Evolutionary conservation across 192 early-diverging fungal species (phyloP), one percentile per base, ranked within the genome.

Genomic region (Backusella circina): DNA sequence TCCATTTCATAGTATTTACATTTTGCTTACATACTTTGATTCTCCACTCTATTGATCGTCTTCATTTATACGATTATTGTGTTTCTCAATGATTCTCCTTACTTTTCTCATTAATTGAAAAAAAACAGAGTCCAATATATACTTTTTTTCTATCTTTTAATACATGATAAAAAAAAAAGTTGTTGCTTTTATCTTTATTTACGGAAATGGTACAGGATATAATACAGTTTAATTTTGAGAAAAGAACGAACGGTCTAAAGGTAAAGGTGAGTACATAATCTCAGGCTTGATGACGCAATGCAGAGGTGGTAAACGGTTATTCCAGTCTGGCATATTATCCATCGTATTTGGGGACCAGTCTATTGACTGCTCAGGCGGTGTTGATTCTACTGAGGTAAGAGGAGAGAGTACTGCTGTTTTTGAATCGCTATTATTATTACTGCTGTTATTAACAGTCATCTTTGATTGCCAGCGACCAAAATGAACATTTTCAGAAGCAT

Each of bases 401-500:
- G 67, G 67, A 26, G 67, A 36, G 12, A 61, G 26, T 61, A n/a
- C 15, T 8, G 67, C 2, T n/a, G n/a, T 1, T 33, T 68, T 36
- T 33, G 67, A 6, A 23, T 37, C 32, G 36, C 7, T 18, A 36
- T 23, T 32, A 16, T 5, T 33, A 33, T 18, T 33, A 9, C 7
- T 32, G 21, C 15, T n/a, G n/a, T 35, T 66, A 33, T 36, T 6
- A 33, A 35, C 33, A 16, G 32, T 28, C 12, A 23, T 9, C n/a
- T 23, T 37, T 23, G 70, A 71, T 54, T 71, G 70, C 70, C 70
- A 71, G 30, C 44, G 21, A 51, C 70, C 70, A 33, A 71, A 71
- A 50, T 71, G 47, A 35, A 71, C 70, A n/a, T 71, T 50, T n/a
- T 71, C 41, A n/a, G 70, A 71, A 33, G 47, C 47, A 54, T 68